phyloP scores from a whole-genome alignment of 169 alveolate species.

The Plasmodium sp. region DNA sequence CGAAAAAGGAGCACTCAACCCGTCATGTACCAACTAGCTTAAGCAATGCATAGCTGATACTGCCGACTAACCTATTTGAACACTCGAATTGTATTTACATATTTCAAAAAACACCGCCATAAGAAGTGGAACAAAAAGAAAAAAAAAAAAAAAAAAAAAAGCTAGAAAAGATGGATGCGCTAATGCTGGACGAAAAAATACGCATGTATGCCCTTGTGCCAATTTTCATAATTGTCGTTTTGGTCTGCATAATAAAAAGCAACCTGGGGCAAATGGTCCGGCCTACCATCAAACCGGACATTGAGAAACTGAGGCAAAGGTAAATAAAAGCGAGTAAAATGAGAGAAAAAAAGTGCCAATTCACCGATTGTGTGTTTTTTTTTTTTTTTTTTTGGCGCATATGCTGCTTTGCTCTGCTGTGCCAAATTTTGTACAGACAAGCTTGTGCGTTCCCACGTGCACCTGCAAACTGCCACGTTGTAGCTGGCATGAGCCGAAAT shows the following conservation, averaged over 20 bases:
- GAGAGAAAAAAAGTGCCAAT: background rate
- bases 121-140: conserved; percentile 33
- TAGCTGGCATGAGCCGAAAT: background rate
- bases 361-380: background rate
- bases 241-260: conserved; percentile 75
- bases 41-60: background rate
- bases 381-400: background rate
- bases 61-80: background rate
- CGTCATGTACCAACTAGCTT: background rate
- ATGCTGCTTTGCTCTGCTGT: background rate
- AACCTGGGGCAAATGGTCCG: conserved; percentile 57
- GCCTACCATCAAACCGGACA: conserved; percentile 47
- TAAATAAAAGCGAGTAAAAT: background rate
- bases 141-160: background rate
- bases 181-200: conserved; percentile 75
- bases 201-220: conserved; percentile 76
- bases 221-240: conserved; percentile 74
- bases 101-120: background rate
- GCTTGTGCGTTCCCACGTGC: background rate
- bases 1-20: background rate
- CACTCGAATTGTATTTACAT: background rate
- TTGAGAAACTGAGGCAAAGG: conserved; percentile 63
- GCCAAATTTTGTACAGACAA: background rate
- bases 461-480: conserved; percentile 12
- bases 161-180: conserved; percentile 73